Base-by-base conservation (phyloP, 2,329 filamentous ascomycete species). In the Pseudogymnoascus sp. region DNA sequence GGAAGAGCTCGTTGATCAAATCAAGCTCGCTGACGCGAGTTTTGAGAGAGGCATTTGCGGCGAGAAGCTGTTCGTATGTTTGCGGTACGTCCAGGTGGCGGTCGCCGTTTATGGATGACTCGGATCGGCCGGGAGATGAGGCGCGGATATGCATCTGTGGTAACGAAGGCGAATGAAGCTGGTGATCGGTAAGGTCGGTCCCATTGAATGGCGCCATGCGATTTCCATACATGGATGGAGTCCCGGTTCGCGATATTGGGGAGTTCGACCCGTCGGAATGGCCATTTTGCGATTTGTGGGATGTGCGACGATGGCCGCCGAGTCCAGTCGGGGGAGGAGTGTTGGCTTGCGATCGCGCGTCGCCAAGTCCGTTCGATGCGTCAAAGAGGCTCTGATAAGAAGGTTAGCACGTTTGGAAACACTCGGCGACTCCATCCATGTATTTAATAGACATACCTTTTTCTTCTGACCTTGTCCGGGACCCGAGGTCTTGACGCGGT, bases 1-100 rank as follows among this genome's bases (percentile, higher is more conserved):
- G 82, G 74, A 91, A 92, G 49, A 92, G 79, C 71, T 90, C 89
- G 70, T 92, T 97, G 79, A 99, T 97, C 60, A 99, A 84, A 73
- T 99, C 94, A 23, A 99, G 82, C 75, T 99, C 94, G 69, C 88
- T 94, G 35, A 99, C 93, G 42, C 94, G 87, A 0, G 94, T 99
- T 77, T 95, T 96, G n/a, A 97, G 81, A 60, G 87, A 88, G 4
- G 90, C 90, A 74, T 96, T 96, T 65, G 88, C 84, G 1, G 88
- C 87, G 60, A 91, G 79, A 23, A 96, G 82, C 64, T 90, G 87
- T 71, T 96, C 90, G 73, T 91, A 91, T 2, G 87, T 88, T 71
- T 91, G 88, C 0, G 89, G 85, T 4, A 84, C 80, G 63, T 92
- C 90, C 62, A 87, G 79, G 66, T 86, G 82, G 58, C 87, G 86